phyloP scores from a whole-genome alignment of 495 filamentous ascomycete species.

The Acidiella bohemica region DNA sequence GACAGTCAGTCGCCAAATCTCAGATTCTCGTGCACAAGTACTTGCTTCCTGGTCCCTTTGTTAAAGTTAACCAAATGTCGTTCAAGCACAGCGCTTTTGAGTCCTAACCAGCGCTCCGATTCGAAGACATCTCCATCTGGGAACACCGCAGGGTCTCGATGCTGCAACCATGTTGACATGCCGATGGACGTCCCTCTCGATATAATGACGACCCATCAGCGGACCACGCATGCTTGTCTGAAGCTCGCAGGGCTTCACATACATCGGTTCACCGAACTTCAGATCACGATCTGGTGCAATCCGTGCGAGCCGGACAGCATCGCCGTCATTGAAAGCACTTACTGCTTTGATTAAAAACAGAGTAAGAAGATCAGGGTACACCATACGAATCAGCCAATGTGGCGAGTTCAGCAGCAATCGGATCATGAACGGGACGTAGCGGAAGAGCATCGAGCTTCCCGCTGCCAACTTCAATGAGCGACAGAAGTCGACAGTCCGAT shows the following conservation, averaged over 20 bases:
- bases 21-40: no score
- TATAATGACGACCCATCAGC: no score
- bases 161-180: constrained; percentile 24
- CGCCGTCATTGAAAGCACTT: constrained; percentile 21
- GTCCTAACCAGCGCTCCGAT: constrained; percentile 16
- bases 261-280: constrained; percentile 14
- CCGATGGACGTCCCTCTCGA: constrained; percentile 30
- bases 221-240: no score
- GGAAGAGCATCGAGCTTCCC: constrained; percentile 10
- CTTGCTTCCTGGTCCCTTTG: constrained; percentile 23
- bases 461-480: constrained; percentile 14
- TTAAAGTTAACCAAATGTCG: constrained; percentile 26
- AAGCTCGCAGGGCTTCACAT: no score
- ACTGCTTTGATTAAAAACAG: constrained; percentile 1
- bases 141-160: constrained; percentile 5
- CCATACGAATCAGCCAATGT: constrained; percentile 9
- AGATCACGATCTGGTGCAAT: constrained; percentile 18
- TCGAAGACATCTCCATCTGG: constrained; percentile 9
- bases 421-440: constrained; percentile 8
- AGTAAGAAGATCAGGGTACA: neutral
- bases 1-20: no score
- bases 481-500: constrained; percentile 12
- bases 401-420: constrained; percentile 11
- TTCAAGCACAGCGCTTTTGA: constrained; percentile 10
- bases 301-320: constrained; percentile 22